Conservation (phyloP, 2,329 filamentous ascomycete species). For the Cadophora gregata region DNA sequence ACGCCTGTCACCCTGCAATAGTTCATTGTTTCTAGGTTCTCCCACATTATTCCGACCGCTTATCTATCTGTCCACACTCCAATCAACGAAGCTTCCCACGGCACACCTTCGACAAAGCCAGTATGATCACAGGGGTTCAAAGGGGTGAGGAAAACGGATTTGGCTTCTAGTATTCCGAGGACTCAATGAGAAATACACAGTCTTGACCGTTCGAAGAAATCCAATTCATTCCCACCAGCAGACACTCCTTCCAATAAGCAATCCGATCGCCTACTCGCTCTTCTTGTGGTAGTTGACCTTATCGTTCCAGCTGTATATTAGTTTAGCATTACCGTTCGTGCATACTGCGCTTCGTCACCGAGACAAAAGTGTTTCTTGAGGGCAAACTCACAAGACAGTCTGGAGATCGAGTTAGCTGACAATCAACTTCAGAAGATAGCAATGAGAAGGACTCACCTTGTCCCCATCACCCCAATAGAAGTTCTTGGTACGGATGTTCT, state of each 20-base stretch:
- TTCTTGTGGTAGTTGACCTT: constrained; percentile 93
- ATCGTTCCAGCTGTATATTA: constrained; percentile 80
- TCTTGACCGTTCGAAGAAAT: constrained; percentile 23
- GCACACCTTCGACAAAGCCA: not conserved
- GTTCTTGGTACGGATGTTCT: constrained; percentile 98
- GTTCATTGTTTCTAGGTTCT: not conserved
- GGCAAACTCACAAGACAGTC: constrained; percentile 68
- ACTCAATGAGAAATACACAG: constrained; percentile 39
- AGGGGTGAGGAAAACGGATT: not conserved
- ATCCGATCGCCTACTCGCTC: constrained; percentile 31
- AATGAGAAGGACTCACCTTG: constrained; percentile 67
- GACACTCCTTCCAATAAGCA: not conserved
- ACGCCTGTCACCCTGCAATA: not conserved
- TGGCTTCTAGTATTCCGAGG: constrained; percentile 29
- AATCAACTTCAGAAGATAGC: constrained; percentile 21
- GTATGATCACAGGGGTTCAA: not conserved
- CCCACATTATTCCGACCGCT: not conserved
- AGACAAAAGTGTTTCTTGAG: not conserved
- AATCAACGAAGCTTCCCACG: no score
- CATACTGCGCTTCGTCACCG: not conserved
- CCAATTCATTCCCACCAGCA: constrained; percentile 9
- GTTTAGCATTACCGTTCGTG: constrained; percentile 28
- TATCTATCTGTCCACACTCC: not conserved
- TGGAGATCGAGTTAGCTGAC: constrained; percentile 42
- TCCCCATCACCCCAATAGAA: constrained; percentile 94